These are phyloP conservation scores for Obba rivulosa DNA, from an alignment of 768 basidiomycete genomes.

Conservation along the genomic window DNA sequence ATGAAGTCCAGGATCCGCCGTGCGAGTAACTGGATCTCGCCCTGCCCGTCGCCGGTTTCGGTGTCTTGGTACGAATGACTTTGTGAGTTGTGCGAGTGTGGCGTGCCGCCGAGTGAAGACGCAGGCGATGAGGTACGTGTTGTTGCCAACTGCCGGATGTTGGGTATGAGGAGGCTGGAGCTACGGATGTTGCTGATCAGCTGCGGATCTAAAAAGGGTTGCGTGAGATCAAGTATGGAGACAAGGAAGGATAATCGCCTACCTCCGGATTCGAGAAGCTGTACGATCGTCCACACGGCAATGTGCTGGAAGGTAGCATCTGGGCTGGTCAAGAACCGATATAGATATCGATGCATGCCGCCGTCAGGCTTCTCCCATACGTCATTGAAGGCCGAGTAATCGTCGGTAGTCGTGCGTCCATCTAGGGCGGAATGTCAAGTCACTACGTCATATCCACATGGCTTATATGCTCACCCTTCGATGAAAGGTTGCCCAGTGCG, in stretches of 20 bases:
- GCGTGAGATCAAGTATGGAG: no score
- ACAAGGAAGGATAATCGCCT: slow-evolving; percentile 11
- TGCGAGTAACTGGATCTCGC: slow-evolving; percentile 85
- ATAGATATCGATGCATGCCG: slow-evolving; percentile 92
- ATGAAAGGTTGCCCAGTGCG: slow-evolving; percentile 94
- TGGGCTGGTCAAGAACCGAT: slow-evolving; percentile 86
- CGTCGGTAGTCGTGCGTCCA: slow-evolving; percentile 70
- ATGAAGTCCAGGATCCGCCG: slow-evolving; percentile 84
- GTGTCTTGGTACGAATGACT: slow-evolving; percentile 76
- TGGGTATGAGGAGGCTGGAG: slow-evolving; percentile 76
- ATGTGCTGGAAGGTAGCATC: slow-evolving; percentile 99
- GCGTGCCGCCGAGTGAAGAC: slow-evolving; percentile 67
- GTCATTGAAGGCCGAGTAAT: slow-evolving; percentile 95
- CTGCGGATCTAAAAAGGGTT: slow-evolving; percentile 59
- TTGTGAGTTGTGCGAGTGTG: slow-evolving; percentile 62
- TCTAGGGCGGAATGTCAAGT: slow-evolving; percentile 36
- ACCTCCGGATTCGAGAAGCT: slow-evolving; percentile 95
- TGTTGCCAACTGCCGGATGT: slow-evolving; percentile 77
- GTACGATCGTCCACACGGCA: slow-evolving; percentile 99
- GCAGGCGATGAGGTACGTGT: slow-evolving; percentile 65
- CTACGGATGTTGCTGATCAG: slow-evolving; percentile 86
- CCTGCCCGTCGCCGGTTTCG: slow-evolving; percentile 81
- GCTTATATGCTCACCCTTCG: slow-evolving; percentile 61
- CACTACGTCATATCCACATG: neutral
- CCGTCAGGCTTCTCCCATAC: slow-evolving; percentile 99